These are phyloP conservation scores for Amanita polypyramis DNA, from an alignment of 768 basidiomycete species.

Conservation along the genomic window DNA sequence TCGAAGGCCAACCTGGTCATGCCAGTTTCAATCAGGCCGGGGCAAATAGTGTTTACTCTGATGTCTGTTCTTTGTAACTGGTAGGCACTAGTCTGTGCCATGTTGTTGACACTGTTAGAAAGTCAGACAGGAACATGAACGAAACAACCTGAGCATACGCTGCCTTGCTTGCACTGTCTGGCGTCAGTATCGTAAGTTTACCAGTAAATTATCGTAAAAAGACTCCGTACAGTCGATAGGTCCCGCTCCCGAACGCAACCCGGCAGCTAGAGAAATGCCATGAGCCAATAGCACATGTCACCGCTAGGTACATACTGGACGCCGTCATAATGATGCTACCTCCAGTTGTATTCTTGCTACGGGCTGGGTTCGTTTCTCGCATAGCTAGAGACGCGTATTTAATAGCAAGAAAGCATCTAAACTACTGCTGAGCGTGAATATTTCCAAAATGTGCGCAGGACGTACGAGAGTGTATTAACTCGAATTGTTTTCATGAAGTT, in stretches of 20 bases:
- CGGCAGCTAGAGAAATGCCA: slow-evolving; percentile 52
- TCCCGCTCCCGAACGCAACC: slow-evolving; percentile 75
- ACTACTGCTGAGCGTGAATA: background rate
- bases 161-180: slow-evolving; percentile 89
- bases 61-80: slow-evolving; percentile 76
- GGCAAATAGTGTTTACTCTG: slow-evolving; percentile 85
- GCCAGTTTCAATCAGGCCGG: slow-evolving; percentile 87
- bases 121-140: background rate
- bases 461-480: slow-evolving; percentile 57
- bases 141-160: slow-evolving; percentile 36
- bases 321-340: slow-evolving; percentile 88
- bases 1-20: slow-evolving; percentile 81
- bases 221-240: slow-evolving; percentile 60
- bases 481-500: slow-evolving; percentile 69
- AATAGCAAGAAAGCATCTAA: slow-evolving; percentile 80
- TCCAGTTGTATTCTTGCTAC: slow-evolving; percentile 57
- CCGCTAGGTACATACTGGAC: slow-evolving; percentile 42
- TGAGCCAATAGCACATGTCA: background rate
- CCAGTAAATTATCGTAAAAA: background rate
- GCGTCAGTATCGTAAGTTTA: background rate
- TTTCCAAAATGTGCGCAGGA: slow-evolving; percentile 1
- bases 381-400: slow-evolving; percentile 83
- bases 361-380: slow-evolving; percentile 51
- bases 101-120: slow-evolving; percentile 63
- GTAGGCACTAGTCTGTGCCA: slow-evolving; percentile 74